Evolutionary conservation across 2,329 filamentous ascomycete species (phyloP).

Genomic region (Aspergillus phoenicis): DNA sequence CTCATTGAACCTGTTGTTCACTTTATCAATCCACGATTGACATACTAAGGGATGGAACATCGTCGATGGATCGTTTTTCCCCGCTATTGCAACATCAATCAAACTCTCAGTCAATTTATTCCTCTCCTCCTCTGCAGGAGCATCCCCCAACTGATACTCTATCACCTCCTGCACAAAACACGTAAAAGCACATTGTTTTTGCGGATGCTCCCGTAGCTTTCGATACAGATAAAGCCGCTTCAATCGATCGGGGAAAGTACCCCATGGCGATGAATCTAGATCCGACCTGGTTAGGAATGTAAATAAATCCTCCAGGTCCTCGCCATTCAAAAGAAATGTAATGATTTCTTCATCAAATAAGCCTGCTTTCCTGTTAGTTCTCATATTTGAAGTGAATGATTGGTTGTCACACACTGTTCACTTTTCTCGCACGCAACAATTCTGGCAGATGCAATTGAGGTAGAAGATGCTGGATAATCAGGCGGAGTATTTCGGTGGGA

Average conservation of each 20-base stretch:
- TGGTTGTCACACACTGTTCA: background rate
- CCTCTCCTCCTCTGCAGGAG: background rate
- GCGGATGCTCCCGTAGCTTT: background rate
- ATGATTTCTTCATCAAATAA: background rate
- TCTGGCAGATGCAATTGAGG: background rate
- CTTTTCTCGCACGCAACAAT: background rate
- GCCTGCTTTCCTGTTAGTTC: background rate
- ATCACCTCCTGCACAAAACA: background rate
- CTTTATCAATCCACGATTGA: background rate
- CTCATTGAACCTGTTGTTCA: background rate
- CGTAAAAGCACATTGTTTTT: background rate
- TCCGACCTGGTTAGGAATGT: background rate
- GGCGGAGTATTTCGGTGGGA: too few species aligned
- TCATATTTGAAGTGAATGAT: background rate
- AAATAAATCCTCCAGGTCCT: background rate
- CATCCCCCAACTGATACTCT: background rate
- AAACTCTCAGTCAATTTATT: background rate
- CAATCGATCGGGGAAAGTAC: background rate
- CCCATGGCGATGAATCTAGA: background rate
- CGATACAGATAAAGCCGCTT: background rate
- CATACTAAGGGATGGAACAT: background rate
- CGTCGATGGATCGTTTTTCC: background rate
- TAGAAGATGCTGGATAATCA: too few species aligned
- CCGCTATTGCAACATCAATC: background rate
- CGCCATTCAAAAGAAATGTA: background rate